phyloP scores from a whole-genome alignment of 2,329 filamentous ascomycete genomes.

The Cercospora sesami region DNA sequence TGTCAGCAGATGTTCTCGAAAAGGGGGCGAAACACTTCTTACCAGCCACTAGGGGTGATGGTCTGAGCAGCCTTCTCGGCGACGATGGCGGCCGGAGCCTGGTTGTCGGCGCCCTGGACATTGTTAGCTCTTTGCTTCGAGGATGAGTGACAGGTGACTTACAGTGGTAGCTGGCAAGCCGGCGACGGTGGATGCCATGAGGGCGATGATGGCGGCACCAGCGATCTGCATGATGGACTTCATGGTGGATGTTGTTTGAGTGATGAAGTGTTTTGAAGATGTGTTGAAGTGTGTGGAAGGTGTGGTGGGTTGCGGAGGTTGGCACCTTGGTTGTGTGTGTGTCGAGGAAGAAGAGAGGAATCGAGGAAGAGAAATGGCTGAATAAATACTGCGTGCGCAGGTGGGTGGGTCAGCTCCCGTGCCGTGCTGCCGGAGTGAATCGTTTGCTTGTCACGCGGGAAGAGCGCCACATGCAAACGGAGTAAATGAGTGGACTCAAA shows the following conservation, averaged over 20 bases:
- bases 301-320: background rate
- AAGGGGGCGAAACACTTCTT: background rate
- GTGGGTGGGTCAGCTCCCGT: background rate
- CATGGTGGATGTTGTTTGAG: background rate
- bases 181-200: background rate
- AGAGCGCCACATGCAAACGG: background rate
- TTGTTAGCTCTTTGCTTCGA: background rate
- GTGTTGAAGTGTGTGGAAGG: background rate
- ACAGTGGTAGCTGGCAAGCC: background rate
- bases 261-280: background rate
- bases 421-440: background rate
- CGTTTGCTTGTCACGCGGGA: background rate
- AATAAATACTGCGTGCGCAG: background rate
- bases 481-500: background rate
- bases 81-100: background rate
- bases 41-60: conserved; percentile 2
- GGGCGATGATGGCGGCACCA: background rate
- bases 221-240: conserved; percentile 1
- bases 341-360: background rate
- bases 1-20: background rate
- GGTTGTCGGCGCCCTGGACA: background rate
- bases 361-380: background rate
- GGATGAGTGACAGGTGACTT: background rate
- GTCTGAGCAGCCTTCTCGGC: background rate
- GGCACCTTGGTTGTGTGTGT: background rate